Evolutionary conservation across 2,329 filamentous ascomycete species (phyloP).

Genomic region (Alternaria sp.): DNA sequence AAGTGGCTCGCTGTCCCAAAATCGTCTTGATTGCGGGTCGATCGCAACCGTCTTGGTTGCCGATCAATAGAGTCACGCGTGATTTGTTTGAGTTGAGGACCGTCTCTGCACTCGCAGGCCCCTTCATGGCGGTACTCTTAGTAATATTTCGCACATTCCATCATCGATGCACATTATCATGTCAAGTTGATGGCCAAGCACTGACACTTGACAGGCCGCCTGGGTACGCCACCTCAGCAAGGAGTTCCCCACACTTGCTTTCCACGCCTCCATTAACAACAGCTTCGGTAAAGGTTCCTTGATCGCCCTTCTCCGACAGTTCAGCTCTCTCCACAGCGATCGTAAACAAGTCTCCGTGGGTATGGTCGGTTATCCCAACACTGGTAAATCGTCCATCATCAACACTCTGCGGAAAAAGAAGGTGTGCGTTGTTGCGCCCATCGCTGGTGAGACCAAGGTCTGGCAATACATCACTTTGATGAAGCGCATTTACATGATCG

Average conservation of each 20-base stretch:
- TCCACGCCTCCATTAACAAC: slow-evolving; percentile 94
- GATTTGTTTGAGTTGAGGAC: slow-evolving; percentile 98
- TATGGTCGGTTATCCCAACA: slow-evolving; percentile 89
- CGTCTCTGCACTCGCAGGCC: slow-evolving; percentile 66
- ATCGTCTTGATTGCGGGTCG: slow-evolving; percentile 73
- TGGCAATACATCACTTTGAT: slow-evolving; percentile 98
- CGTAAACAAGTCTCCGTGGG: slow-evolving; percentile 95
- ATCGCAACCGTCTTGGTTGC: slow-evolving; percentile 87
- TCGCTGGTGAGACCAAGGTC: slow-evolving; percentile 95
- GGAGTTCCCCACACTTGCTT: slow-evolving; percentile 91
- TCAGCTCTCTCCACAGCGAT: slow-evolving; percentile 86
- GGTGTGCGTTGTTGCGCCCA: slow-evolving; percentile 90
- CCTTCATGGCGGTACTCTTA: slow-evolving; percentile 88
- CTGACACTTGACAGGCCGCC: slow-evolving; percentile 70
- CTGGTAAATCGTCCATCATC: slow-evolving; percentile 95
- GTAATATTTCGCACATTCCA: slow-evolving; percentile 92
- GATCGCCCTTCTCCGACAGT: slow-evolving; percentile 91
- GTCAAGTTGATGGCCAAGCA: slow-evolving; percentile 19
- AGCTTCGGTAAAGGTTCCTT: slow-evolving; percentile 95
- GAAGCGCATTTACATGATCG: slow-evolving; percentile 94
- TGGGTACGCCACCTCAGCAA: slow-evolving; percentile 92
- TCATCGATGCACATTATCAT: slow-evolving; percentile 33
- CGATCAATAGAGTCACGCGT: slow-evolving; percentile 77
- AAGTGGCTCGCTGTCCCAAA: slow-evolving; percentile 71
- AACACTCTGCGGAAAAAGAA: slow-evolving; percentile 95